These are phyloP conservation scores for Colletotrichum tabaci DNA, from an alignment of 2,329 filamentous ascomycete species.

Conservation along the genomic window DNA sequence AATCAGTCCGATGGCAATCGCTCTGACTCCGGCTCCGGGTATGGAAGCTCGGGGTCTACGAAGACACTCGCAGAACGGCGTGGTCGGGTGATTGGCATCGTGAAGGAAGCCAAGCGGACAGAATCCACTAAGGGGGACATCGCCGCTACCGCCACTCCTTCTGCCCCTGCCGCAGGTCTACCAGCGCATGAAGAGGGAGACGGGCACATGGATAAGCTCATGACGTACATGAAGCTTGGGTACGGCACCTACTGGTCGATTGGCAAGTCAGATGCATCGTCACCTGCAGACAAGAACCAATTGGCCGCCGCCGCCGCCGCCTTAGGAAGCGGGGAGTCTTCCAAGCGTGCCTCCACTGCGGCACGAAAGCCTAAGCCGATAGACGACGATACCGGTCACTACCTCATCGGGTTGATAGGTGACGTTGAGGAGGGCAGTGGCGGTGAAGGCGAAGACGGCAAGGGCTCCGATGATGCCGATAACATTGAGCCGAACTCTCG, in stretches of 20 bases:
- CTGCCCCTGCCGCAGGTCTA: constrained; percentile 2
- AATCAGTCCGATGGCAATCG: constrained; percentile 13
- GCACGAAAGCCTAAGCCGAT: constrained; percentile 16
- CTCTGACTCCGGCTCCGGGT: constrained; percentile 33
- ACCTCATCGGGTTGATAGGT: constrained; percentile 78
- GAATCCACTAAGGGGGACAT: neutral
- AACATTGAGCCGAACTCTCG: constrained; percentile 63
- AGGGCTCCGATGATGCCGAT: constrained; percentile 50
- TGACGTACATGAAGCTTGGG: constrained; percentile 76
- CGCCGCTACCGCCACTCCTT: constrained; percentile 7
- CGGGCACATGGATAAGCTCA: constrained; percentile 67
- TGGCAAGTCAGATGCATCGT: constrained; percentile 34
- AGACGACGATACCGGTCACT: constrained; percentile 60
- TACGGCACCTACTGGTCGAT: constrained; percentile 78
- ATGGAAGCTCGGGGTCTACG: constrained; percentile 32
- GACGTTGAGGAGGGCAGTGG: constrained; percentile 66
- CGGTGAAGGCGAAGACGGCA: constrained; percentile 51
- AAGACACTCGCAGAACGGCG: constrained; percentile 41
- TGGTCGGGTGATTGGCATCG: constrained; percentile 40
- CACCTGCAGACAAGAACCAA: constrained; percentile 17
- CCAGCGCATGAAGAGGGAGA: constrained; percentile 49
- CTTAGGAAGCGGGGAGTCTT: constrained; percentile 8
- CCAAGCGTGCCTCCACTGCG: constrained; percentile 13
- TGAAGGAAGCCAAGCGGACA: constrained; percentile 35
- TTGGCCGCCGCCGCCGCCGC: constrained; percentile 21